phyloP scores from a whole-genome alignment of 176 grass and related monocot genomes.

The Triticum urartu region DNA sequence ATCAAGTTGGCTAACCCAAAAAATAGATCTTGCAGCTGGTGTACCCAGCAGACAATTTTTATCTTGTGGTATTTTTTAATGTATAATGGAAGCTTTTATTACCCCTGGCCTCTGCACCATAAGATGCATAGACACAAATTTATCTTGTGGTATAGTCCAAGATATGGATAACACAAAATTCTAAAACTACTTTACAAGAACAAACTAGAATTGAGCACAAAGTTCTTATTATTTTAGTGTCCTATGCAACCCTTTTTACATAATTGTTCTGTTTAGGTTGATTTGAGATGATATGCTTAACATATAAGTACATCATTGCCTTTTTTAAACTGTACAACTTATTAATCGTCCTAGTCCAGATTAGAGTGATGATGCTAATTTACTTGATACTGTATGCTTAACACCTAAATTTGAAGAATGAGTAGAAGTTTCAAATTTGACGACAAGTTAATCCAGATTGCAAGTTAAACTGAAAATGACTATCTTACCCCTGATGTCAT shows the following conservation, averaged over 20 bases:
- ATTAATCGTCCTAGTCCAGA: conserved; percentile 5
- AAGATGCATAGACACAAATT: neutral
- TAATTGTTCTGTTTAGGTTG: neutral
- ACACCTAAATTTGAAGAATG: conserved; percentile 8
- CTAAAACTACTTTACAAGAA: neutral
- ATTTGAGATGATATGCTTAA: neutral
- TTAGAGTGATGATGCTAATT: neutral
- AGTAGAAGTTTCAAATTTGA: neutral
- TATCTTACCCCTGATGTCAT: neutral
- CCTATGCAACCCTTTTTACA: neutral
- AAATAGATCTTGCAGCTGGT: neutral
- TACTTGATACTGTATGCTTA: neutral
- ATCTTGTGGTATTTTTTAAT: neutral
- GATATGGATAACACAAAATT: neutral
- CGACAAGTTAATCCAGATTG: neutral
- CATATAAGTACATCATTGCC: neutral
- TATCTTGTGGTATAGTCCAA: conserved; percentile 4
- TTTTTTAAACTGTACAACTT: neutral
- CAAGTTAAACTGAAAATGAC: conserved; percentile 17
- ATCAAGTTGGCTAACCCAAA: conserved; percentile 1
- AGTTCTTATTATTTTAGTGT: conserved; percentile 9
- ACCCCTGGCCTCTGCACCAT: neutral
- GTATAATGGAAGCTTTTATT: neutral
- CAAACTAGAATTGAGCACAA: neutral
- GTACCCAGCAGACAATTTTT: conserved; percentile 1